These are phyloP conservation scores for Poterioochromonas sp. DNA, from an alignment of 352 stramenopile genomes.

Conservation along the genomic window DNA sequence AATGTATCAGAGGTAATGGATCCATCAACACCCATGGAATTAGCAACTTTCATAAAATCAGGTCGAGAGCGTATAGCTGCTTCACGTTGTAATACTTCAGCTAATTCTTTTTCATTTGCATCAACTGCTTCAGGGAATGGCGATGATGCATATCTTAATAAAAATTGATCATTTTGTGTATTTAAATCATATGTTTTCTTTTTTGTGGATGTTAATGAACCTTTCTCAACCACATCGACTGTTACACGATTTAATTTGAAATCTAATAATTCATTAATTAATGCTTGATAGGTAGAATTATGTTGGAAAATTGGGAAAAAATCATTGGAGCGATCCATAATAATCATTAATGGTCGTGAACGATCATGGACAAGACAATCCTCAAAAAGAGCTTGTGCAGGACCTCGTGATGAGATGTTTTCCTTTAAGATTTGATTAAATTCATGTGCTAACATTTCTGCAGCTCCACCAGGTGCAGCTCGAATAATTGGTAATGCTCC, in stretches of 20 bases:
- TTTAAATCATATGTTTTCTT: slow-evolving; percentile 51
- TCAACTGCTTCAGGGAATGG: slow-evolving; percentile 76
- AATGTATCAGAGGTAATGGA: neutral
- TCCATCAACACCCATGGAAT: slow-evolving; percentile 4
- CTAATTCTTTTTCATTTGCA: slow-evolving; percentile 62
- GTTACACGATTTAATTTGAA: slow-evolving; percentile 91
- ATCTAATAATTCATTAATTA: slow-evolving; percentile 90
- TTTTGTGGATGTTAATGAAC: neutral
- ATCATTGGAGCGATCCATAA: slow-evolving; percentile 93
- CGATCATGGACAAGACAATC: neutral
- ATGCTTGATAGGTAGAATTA: slow-evolving; percentile 67
- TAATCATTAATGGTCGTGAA: slow-evolving; percentile 77
- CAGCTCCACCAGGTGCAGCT: slow-evolving; percentile 78
- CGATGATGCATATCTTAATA: slow-evolving; percentile 58
- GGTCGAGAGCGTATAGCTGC: neutral
- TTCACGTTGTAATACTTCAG: slow-evolving; percentile 54
- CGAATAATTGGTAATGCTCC: slow-evolving; percentile 88
- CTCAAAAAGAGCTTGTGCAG: slow-evolving; percentile 26
- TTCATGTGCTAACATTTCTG: slow-evolving; percentile 89
- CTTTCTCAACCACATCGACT: slow-evolving; percentile 51
- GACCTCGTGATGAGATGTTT: slow-evolving; percentile 22
- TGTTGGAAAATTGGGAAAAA: slow-evolving; percentile 87
- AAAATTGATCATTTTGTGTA: slow-evolving; percentile 62
- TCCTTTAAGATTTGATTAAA: slow-evolving; percentile 58
- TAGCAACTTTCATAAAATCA: neutral